These are phyloP conservation scores for Monosporozyma siamensis DNA, from an alignment of 805 yeast species.

Conservation along the genomic window DNA sequence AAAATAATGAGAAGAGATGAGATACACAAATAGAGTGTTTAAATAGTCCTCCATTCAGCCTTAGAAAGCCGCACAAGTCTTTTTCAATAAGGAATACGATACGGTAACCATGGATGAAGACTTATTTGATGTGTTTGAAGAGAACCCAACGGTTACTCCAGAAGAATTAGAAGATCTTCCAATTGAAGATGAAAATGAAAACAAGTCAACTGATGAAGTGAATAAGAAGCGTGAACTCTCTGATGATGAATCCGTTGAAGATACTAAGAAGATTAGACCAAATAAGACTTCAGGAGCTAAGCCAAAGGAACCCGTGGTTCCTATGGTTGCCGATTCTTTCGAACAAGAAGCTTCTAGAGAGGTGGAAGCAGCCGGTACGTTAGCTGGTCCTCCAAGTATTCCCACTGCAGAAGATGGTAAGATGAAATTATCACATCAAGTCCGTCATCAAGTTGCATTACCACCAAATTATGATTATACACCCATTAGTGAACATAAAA, in stretches of 20 bases:
- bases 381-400: constrained; percentile 37
- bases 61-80: too few relatives aligned
- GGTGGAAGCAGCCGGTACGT: constrained; percentile 72
- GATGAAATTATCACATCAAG: constrained; percentile 80
- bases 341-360: constrained; percentile 87
- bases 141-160: constrained; percentile 16
- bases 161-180: constrained; percentile 12
- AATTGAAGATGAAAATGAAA: not conserved
- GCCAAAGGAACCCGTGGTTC: constrained; percentile 42
- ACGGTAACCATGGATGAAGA: constrained; percentile 11
- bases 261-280: constrained; percentile 7
- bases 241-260: constrained; percentile 10
- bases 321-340: constrained; percentile 77
- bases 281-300: constrained; percentile 29
- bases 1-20: not conserved
- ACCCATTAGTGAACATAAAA: constrained; percentile 82
- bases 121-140: constrained; percentile 29
- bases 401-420: constrained; percentile 37
- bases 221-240: constrained; percentile 15
- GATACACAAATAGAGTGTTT: not conserved
- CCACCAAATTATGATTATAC: constrained; percentile 85
- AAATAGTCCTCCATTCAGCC: not conserved
- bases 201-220: not conserved
- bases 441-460: constrained; percentile 93
- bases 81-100: not conserved